Evolutionary conservation across 805 yeast species (phyloP), one percentile per base, ranked within the genome.

Genomic region (Cyberlindnera nakhonratchasimensis): DNA sequence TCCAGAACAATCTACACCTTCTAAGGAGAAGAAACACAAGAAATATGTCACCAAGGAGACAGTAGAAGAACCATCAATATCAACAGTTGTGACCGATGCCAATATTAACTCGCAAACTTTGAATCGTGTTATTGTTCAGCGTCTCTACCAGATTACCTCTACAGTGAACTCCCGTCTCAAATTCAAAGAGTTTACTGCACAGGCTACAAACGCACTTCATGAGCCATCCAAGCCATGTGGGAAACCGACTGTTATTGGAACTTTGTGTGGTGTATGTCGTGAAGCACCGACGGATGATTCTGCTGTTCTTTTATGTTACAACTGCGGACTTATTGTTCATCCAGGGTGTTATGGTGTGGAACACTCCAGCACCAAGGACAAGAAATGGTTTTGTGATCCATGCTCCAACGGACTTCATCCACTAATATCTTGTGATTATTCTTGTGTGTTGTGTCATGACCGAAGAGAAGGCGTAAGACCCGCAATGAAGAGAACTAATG

Each of bases 321-420:
- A 70, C 22, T 89, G 96, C 66, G 85, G 85, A 0, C 63, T 86
- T 24, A 71, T 70, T 41, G 87, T 82, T 2, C 96, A 89, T 58
- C 67, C 75, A 3, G 60, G 72, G 0, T 89, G 96, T 54, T 82
- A 80, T 55, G 96, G 95, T 0, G 58, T 72, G 7, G 47, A 50
- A 1, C 31, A 42, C 47, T 23, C 43, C 18, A 11, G 41, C 50
- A 19, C 55, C 43, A 37, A 40, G 14, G 37, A 26, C n/a, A 51
- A 56, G 5, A 41, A 34, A 5, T 66, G 96, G 96, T 64, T 71
- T 20, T 89, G 96, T 64, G 95, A 87, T 52, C 70, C 80, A 1
- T 89, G 96, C 57, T 69, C 79, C 5, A 86, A 87, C 55, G 83
- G 80, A 37, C 58, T 78, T 39, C 75, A 77, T 46, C 91, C 93